phyloP scores from a whole-genome alignment of 768 basidiomycete species.

The Suillus clintonianus region DNA sequence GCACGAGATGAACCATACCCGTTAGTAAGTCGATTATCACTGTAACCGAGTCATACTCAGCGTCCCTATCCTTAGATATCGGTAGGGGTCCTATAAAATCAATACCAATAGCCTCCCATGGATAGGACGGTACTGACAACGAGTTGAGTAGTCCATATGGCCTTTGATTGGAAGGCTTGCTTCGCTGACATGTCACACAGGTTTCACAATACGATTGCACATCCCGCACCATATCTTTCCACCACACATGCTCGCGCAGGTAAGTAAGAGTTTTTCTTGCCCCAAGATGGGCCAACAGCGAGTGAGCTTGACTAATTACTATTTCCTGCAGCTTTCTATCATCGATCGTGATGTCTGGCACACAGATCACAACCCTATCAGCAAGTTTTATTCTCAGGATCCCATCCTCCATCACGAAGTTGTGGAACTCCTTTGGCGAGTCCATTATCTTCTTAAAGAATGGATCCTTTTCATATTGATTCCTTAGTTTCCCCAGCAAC shows the following conservation, averaged over 20 bases:
- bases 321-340: slow-evolving; percentile 30
- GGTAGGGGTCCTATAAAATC: too few relatives aligned
- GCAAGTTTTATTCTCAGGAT: slow-evolving; percentile 19
- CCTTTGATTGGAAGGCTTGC: slow-evolving; percentile 24
- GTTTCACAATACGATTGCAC: slow-evolving; percentile 21
- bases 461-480: slow-evolving; percentile 24
- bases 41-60: not conserved
- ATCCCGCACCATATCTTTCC: slow-evolving; percentile 24
- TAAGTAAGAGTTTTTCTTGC: slow-evolving; percentile 32
- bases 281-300: slow-evolving; percentile 39
- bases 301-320: slow-evolving; percentile 38
- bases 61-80: not conserved
- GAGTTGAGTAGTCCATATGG: slow-evolving; percentile 30
- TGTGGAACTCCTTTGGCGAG: slow-evolving; percentile 20
- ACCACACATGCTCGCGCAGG: slow-evolving; percentile 29
- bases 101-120: slow-evolving; percentile 41
- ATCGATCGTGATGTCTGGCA: slow-evolving; percentile 18
- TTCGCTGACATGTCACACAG: slow-evolving; percentile 20
- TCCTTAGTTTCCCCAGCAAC: not conserved
- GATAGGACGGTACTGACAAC: slow-evolving; percentile 25
- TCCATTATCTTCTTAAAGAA: slow-evolving; percentile 30
- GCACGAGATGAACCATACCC: not conserved
- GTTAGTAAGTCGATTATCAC: not conserved
- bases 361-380: slow-evolving; percentile 15
- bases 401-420: slow-evolving; percentile 22